Conservation (phyloP, 169 alveolate genomes). For the Sarcocystis neurona region DNA sequence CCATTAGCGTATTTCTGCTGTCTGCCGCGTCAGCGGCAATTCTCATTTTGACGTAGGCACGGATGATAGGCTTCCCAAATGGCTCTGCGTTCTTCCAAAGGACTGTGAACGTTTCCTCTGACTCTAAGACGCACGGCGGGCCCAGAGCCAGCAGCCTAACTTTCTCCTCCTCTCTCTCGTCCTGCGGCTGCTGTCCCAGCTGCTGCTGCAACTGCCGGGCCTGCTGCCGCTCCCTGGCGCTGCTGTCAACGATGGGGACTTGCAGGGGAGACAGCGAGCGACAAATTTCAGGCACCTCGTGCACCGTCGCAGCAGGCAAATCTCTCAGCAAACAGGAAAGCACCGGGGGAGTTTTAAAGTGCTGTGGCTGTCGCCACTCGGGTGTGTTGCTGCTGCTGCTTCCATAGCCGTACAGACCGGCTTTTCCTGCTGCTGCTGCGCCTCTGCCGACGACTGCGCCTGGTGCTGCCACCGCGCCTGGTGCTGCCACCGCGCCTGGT, state of each 20-base stretch:
- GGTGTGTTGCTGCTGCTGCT: too few relatives aligned
- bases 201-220: not conserved
- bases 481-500: too few relatives aligned
- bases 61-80: constrained; percentile 42
- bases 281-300: constrained; percentile 5
- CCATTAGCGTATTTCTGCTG: constrained; percentile 15
- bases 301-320: not conserved
- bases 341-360: constrained; percentile 8
- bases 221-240: not conserved
- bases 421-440: not conserved
- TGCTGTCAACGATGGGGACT: not conserved
- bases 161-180: not conserved
- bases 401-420: too few relatives aligned
- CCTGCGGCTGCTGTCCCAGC: too few relatives aligned
- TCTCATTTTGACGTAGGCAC: constrained; percentile 31
- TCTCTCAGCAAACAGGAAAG: not conserved
- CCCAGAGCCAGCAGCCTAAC: not conserved
- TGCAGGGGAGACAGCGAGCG: constrained; percentile 29
- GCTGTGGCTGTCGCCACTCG: not conserved
- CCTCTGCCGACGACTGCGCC: too few relatives aligned
- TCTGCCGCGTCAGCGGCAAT: constrained; percentile 21
- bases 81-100: constrained; percentile 61
- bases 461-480: too few relatives aligned
- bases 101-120: constrained; percentile 48
- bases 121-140: constrained; percentile 62